Conservation (phyloP, 2,329 filamentous ascomycete species). For the Colletotrichum sp. region DNA sequence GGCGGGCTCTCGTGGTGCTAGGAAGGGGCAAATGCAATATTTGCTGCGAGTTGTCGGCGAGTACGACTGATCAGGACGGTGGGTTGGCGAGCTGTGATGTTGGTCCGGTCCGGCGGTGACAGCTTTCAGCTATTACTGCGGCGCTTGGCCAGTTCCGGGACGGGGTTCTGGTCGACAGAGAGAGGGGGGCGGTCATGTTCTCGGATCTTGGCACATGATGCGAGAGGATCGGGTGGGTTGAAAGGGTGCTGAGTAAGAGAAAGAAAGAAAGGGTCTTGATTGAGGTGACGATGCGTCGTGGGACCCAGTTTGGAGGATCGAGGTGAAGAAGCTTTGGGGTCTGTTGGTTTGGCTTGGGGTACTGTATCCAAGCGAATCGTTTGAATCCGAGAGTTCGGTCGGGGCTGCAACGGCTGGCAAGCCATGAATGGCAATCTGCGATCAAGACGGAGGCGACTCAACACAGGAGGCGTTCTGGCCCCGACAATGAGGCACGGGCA, state of each 20-base stretch:
- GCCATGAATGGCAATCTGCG: slow-evolving; percentile 15
- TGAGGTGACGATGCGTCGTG: neutral
- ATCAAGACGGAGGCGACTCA: slow-evolving; percentile 2
- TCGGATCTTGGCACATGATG: neutral
- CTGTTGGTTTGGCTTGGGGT: neutral
- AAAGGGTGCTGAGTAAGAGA: neutral
- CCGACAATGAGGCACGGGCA: slow-evolving; percentile 6
- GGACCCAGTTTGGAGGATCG: neutral
- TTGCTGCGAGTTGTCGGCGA: slow-evolving; percentile 18
- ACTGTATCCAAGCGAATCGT: slow-evolving; percentile 1
- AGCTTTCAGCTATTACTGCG: slow-evolving; percentile 2
- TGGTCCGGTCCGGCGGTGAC: neutral
- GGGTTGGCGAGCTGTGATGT: neutral
- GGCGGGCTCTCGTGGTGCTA: neutral
- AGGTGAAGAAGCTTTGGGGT: neutral
- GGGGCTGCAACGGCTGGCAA: slow-evolving; percentile 15
- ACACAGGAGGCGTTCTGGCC: slow-evolving; percentile 13
- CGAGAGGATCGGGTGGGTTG: neutral
- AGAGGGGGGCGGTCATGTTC: neutral
- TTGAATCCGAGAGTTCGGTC: slow-evolving; percentile 6
- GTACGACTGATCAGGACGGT: slow-evolving; percentile 13
- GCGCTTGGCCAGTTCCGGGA: slow-evolving; percentile 9
- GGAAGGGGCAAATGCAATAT: slow-evolving; percentile 13
- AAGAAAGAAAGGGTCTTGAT: neutral
- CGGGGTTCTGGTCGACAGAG: neutral